Evolutionary conservation across 805 yeast species (phyloP), one percentile per base, ranked within the genome.

Genomic region (Kuraishia ogatae): DNA sequence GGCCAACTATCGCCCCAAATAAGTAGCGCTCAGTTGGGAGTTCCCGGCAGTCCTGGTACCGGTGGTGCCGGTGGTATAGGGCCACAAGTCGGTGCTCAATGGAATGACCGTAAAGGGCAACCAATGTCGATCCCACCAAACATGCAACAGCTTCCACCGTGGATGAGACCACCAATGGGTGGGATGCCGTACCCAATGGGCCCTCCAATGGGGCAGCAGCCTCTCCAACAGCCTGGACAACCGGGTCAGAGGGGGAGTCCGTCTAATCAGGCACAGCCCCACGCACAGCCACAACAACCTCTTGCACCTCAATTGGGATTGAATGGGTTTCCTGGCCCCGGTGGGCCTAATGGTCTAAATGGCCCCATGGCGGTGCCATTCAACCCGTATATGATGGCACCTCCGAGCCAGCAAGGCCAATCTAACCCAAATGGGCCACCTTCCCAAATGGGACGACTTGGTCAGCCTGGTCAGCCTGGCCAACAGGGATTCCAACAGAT

Each of bases 91-190:
- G n/a, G n/a, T n/a, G n/a, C n/a, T 17, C 43, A 35, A 35, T 35
- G 43, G 43, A 35, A 35, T 35, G 43, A 35, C 43, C 43, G 43
- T 35, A 35, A 35, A 15, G 43, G 43, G 15, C 43, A 35, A 35
- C 43, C 15, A 15, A 35, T 35, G 43, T 8, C 24, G 21, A 47
- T 47, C 5, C 49, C 49, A 13, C 49, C 49, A 10, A 47, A 47
- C 15, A 47, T 47, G 52, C 52, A 50, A 47, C 52, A 26, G 13
- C 20, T 50, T n/a, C 35, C 35, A 19, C 51, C 28, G 35, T 26
- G 35, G 35, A 49, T 49, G 51, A 49, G 35, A 22, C 35, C 35
- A 49, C 51, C 51, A 49, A 49, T 23, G 51, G 28, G 21, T 49
- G 39, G 28, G 23, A 19, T 21, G 39, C 51, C 28, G 13, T 49